Evolutionary conservation across 495 filamentous ascomycete species (phyloP).

Genomic region (Aspergillus bridgeri): DNA sequence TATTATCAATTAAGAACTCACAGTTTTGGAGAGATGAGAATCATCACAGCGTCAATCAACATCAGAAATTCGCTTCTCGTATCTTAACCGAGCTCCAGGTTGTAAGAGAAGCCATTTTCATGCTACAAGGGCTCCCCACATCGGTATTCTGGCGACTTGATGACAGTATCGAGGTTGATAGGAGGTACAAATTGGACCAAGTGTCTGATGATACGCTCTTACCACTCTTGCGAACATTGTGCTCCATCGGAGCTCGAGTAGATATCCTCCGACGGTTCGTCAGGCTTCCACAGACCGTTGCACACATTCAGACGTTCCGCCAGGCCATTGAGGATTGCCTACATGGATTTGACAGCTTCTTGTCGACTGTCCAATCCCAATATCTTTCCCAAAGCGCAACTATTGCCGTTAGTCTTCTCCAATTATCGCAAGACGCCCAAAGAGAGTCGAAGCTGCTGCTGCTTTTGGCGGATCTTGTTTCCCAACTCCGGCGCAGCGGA

Average conservation of each 20-base stretch:
- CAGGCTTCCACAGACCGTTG: conserved; percentile 30
- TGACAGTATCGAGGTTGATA: conserved; percentile 34
- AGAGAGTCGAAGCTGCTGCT: conserved; percentile 51
- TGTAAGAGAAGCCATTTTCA: conserved; percentile 75
- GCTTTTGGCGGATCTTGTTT: conserved; percentile 48
- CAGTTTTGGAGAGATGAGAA: conserved; percentile 62
- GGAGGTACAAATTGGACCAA: conserved; percentile 37
- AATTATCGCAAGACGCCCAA: conserved; percentile 59
- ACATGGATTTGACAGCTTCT: conserved; percentile 34
- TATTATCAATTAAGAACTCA: conserved; percentile 51
- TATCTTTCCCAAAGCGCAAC: conserved; percentile 35
- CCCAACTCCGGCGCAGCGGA: conserved; percentile 18
- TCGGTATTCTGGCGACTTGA: conserved; percentile 57
- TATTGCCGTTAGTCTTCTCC: conserved; percentile 53
- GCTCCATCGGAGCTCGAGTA: conserved; percentile 44
- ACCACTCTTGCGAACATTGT: conserved; percentile 40
- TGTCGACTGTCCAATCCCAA: conserved; percentile 43
- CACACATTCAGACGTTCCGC: conserved; percentile 56
- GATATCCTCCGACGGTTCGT: conserved; percentile 47
- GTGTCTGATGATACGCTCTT: conserved; percentile 34
- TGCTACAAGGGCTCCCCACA: conserved; percentile 78
- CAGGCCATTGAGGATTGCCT: conserved; percentile 44
- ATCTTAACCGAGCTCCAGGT: conserved; percentile 68
- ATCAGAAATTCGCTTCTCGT: conserved; percentile 37
- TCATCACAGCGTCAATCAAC: conserved; percentile 20